Evolutionary conservation across 306 rosid genomes (phyloP).

Genomic region (Macrotyloma uniflorum): DNA sequence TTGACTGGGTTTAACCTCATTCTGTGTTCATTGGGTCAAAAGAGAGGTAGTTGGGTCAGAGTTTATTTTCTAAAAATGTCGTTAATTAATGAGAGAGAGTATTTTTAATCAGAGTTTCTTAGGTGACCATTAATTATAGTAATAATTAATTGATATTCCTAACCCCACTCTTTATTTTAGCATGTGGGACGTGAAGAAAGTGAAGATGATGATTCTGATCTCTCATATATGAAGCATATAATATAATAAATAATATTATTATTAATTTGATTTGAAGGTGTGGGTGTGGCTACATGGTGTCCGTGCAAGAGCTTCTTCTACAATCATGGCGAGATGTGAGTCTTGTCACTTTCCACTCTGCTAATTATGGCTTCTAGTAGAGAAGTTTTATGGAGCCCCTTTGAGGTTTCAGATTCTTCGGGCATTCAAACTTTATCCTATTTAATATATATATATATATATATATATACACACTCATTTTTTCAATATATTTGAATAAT

Average conservation of each 20-base stretch:
- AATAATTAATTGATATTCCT: not conserved
- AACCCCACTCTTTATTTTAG: not conserved
- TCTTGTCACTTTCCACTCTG: conserved; percentile 12
- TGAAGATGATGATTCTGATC: not conserved
- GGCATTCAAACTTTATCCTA: not conserved
- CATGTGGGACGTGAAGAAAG: not conserved
- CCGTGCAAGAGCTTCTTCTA: conserved; percentile 26
- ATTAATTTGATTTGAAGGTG: not conserved
- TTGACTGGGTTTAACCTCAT: not conserved
- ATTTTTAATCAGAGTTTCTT: too few relatives aligned
- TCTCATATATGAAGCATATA: too few relatives aligned
- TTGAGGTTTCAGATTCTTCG: conserved; percentile 12
- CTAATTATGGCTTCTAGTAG: not conserved
- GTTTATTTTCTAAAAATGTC: too few relatives aligned
- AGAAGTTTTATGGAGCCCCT: not conserved
- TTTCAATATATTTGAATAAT: too few relatives aligned
- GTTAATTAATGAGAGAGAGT: too few relatives aligned
- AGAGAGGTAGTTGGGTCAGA: not conserved
- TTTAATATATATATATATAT: too few relatives aligned
- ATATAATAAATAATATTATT: too few relatives aligned
- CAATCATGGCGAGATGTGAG: not conserved
- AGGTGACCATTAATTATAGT: not conserved
- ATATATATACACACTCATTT: too few relatives aligned
- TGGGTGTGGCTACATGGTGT: conserved; percentile 16
- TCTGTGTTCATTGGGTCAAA: not conserved